A percentile compares a stretch with the other conserved stretches of the same genome.
phyloP scores from a whole-genome alignment of 768 basidiomycete genomes.

The Suillus placidus region DNA sequence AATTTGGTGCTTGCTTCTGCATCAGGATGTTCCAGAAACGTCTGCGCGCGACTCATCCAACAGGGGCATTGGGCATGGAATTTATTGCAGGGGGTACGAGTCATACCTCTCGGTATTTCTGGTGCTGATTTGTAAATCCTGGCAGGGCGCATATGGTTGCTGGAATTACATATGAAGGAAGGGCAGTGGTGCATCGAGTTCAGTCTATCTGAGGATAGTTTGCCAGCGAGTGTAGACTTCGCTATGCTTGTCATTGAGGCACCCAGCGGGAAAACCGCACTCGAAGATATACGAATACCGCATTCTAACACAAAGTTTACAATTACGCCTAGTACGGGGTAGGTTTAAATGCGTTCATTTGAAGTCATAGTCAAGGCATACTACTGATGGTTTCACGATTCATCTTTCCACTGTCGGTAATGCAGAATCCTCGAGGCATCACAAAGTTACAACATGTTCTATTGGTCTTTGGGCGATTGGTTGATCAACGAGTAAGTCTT shows the following conservation, averaged over 20 bases:
- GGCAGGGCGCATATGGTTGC: neutral
- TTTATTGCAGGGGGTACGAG: neutral
- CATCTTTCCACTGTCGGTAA: too few species aligned
- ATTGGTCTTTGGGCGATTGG: neutral
- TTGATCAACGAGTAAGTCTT: neutral
- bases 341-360: neutral
- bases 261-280: neutral
- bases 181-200: neutral
- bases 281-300: neutral
- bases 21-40: neutral
- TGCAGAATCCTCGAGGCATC: neutral
- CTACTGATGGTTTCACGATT: neutral
- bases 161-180: neutral
- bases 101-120: neutral
- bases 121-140: too few species aligned
- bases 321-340: too few species aligned
- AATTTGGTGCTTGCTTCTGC: neutral
- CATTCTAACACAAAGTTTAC: too few species aligned
- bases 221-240: neutral
- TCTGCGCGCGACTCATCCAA: neutral
- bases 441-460: fast-evolving
- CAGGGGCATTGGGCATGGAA: neutral
- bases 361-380: neutral
- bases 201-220: neutral
- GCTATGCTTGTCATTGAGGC: neutral